A percentile compares a stretch with the other conserved stretches of the same genome.
Evolutionary conservation across 1,284 basidiomycete species (phyloP).

Genomic region (Schizophyllum amplum): DNA sequence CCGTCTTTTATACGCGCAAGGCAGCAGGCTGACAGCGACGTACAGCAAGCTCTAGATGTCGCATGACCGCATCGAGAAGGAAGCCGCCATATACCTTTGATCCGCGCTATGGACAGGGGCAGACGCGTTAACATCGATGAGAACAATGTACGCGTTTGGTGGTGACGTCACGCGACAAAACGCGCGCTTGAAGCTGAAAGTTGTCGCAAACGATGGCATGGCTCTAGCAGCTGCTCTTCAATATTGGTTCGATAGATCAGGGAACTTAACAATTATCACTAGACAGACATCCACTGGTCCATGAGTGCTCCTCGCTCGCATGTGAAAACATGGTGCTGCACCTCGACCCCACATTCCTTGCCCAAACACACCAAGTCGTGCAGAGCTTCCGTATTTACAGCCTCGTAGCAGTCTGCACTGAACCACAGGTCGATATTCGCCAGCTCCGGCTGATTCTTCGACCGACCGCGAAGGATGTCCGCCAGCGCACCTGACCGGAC

Average conservation of each 20-base stretch:
- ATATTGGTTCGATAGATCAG: too few relatives aligned
- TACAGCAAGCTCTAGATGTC: too few relatives aligned
- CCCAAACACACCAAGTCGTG: not conserved
- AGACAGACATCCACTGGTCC: not conserved
- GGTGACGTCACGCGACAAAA: not conserved
- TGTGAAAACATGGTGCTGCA: not conserved
- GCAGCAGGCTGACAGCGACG: too few relatives aligned
- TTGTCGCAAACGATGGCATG: too few relatives aligned
- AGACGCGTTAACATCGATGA: too few relatives aligned
- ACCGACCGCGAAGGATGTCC: not conserved
- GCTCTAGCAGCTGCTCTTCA: too few relatives aligned
- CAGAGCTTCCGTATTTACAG: not conserved
- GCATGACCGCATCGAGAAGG: too few relatives aligned
- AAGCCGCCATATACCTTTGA: too few relatives aligned
- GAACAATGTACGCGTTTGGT: not conserved
- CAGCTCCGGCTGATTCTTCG: not conserved
- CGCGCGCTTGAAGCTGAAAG: too few relatives aligned
- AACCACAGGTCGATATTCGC: not conserved
- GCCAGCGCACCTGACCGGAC: not conserved
- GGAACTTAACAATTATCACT: too few relatives aligned
- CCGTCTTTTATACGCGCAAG: not conserved
- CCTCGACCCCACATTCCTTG: not conserved
- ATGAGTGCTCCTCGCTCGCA: not conserved
- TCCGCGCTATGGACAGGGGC: too few relatives aligned
- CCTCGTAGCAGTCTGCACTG: not conserved